Base-by-base conservation (phyloP, 2,329 filamentous ascomycete genomes). In the Tolypocladium guangdongense region DNA sequence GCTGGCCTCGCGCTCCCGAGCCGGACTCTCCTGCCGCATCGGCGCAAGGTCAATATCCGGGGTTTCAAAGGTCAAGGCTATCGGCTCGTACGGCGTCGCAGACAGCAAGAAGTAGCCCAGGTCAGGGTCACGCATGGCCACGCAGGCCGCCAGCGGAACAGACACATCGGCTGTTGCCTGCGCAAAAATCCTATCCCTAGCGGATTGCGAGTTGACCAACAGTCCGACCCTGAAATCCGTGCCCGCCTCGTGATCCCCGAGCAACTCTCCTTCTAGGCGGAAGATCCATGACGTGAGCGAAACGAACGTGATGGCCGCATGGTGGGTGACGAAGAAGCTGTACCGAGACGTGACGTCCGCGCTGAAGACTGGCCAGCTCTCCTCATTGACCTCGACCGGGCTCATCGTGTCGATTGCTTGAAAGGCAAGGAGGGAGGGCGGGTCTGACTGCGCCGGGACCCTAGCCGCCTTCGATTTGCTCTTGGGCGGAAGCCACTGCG, bases 221-320 rank as follows among this genome's bases (percentile, higher is more conserved):
- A 84, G 71, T 39, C 81, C 77, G 49, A 86, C 74, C 58, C 82
- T 74, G 63, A 85, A 83, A 55, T 84, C 80, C 1, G 77, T 77
- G 4, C 82, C 82, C 3, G 77, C 75, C 55, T 80, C 75, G 1
- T 77, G 76, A 52, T 79, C 76, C 12, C 73, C 76, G 52, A 74
- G 71, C 18, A 86, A 70, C 67, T 86, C 82, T 49, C 76, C 75
- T 63, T 85, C 82, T 0, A 86, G 72, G 2, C 81, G 75, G 65
- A 82, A 84, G 4, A 84, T 77, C 82, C 82, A 86, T 1, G 81
- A 75, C 1, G 78, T 69, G 36, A 86, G 70, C 2, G 81, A 84
- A 14, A 86, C 67, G 54, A 76, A 79, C 1, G 77, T 82, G 59
- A 86, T 78, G 54, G 78, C 80, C 6, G 76, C 77, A 39, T 81